These are phyloP conservation scores for Penicillium tannophilum DNA, from an alignment of 495 filamentous ascomycete species.

Conservation along the genomic window DNA sequence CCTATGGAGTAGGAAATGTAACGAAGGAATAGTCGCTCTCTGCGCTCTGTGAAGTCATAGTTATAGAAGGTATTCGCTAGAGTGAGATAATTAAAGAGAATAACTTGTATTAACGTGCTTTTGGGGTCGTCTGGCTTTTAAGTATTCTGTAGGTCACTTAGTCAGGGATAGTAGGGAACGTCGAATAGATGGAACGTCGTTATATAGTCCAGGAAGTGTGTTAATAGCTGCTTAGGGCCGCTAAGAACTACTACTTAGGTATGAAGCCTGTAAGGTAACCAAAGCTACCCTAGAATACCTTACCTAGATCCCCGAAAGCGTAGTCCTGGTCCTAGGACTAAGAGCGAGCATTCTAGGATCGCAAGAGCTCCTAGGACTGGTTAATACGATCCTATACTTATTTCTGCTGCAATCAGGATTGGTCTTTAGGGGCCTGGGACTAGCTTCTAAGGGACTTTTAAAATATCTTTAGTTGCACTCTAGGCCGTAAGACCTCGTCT, in stretches of 20 bases:
- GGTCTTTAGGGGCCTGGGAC: background rate
- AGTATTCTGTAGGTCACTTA: background rate
- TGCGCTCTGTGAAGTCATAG: conserved; percentile 2
- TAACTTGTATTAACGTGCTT: background rate
- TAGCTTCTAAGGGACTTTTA: background rate
- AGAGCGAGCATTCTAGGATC: background rate
- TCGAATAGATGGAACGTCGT: background rate
- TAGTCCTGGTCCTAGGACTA: background rate
- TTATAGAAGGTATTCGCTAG: background rate
- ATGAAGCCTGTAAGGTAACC: background rate
- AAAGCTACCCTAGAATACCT: background rate
- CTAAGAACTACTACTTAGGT: background rate
- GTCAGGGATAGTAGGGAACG: background rate
- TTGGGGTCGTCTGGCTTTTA: background rate
- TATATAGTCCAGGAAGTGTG: background rate
- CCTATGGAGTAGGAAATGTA: background rate
- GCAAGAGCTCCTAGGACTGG: background rate
- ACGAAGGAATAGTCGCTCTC: background rate
- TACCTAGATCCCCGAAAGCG: background rate
- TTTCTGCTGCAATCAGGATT: background rate
- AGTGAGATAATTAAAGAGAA: background rate
- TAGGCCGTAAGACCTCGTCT: too few species aligned
- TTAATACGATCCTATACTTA: background rate
- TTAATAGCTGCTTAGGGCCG: background rate
- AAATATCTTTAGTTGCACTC: too few species aligned